Conservation (phyloP, 2,329 filamentous ascomycete species). For the Magnaporthiopsis incrustans region DNA sequence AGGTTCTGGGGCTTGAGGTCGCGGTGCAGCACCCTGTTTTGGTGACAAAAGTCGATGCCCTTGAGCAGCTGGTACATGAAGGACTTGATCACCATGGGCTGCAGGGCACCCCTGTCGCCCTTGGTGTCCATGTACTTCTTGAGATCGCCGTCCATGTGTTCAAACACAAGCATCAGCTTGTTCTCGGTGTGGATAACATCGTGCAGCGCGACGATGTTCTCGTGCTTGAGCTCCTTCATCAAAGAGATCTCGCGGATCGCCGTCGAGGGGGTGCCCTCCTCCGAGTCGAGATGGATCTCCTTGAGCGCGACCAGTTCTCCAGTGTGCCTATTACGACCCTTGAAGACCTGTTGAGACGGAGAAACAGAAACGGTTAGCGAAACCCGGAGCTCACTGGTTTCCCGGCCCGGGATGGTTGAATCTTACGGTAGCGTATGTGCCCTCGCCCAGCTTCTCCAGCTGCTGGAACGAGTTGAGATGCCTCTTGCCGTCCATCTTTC, state of each 20-base stretch:
- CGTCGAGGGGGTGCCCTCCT: conserved; percentile 94
- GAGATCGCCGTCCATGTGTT: conserved; percentile 96
- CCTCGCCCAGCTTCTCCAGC: conserved; percentile 96
- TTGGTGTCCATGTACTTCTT: conserved; percentile 98
- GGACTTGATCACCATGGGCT: conserved; percentile 87
- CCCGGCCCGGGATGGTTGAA: background rate
- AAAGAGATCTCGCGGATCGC: conserved; percentile 97
- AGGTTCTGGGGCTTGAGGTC: conserved; percentile 96
- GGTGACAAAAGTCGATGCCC: conserved; percentile 96
- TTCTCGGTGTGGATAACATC: conserved; percentile 99
- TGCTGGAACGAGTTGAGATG: conserved; percentile 98
- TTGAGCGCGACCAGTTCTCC: conserved; percentile 95
- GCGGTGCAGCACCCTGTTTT: conserved; percentile 90
- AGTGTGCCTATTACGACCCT: conserved; percentile 93
- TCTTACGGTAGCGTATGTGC: conserved; percentile 92
- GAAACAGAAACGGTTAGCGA: background rate
- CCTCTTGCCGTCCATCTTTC: conserved; percentile 77
- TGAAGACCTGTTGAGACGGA: conserved; percentile 62
- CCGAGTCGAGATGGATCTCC: conserved; percentile 96
- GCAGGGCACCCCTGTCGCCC: conserved; percentile 81
- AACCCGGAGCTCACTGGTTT: background rate
- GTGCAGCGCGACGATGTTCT: conserved; percentile 94
- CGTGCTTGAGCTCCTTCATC: conserved; percentile 99
- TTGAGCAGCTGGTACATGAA: conserved; percentile 98
- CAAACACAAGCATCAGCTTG: conserved; percentile 98